Base-by-base conservation (phyloP, 1,284 basidiomycete genomes). In the Ganoderma sinense region DNA sequence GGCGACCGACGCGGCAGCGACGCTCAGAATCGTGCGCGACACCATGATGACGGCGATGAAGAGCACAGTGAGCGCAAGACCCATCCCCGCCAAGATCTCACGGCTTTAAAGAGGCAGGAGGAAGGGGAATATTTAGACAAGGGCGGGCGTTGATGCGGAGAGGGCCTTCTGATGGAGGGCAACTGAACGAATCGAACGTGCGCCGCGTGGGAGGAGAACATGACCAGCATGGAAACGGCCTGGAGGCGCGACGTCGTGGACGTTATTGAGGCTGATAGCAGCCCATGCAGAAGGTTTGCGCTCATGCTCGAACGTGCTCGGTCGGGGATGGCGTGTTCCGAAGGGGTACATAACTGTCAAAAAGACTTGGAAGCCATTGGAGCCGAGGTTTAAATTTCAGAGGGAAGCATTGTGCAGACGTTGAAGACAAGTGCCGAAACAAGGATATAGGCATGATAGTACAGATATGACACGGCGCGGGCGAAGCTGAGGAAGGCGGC, bases 121-220 rank as follows among this genome's bases (percentile, higher is more conserved):
- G n/a, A 48, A n/a, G 14, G 31, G 43, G 20, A 65, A 64, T 55
- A 72, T 66, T 69, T 65, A 63, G 64, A 23, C 66, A 18, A 31
- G 56, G 33, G 6, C 31, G 33, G 18, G 56, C 31, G 56, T 39
- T 36, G 55, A 59, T n/a, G 56, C 10, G 29, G 39, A 26, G 48
- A 41, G 48, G 16, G 26, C 55, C 36, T 48, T 48, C 31, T 64
- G 65, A 67, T 66, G 67, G 65, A 23, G 41, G 29, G 33, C 65
- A 58, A 53, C 62, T 45, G 63, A 51, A 60, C 51, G 40, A 58
- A 23, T 64, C 70, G 66, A 73, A 73, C 72, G 70, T 73, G 72
- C 70, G 72, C 68, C 66, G 68, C 64, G 58, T 69, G 68, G 59
- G 53, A 62, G 65, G 64, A 7, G n/a, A 53, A 13, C 26, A 16